Evolutionary conservation across 1,284 basidiomycete species (phyloP), one percentile per base, ranked within the genome.

Genomic region (Sporisorium reilianum): DNA sequence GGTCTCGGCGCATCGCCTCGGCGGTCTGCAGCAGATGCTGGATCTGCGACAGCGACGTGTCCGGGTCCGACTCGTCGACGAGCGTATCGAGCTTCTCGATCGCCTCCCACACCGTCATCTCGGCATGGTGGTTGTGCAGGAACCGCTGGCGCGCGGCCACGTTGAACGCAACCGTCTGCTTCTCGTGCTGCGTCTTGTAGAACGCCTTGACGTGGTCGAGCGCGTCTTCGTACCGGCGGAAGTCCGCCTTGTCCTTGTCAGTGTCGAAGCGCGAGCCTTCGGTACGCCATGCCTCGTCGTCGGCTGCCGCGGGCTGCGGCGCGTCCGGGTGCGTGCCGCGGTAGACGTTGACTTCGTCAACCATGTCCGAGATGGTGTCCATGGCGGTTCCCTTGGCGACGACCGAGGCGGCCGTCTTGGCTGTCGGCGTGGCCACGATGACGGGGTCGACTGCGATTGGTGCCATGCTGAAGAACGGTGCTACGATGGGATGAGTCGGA

Each of bases 1-100:
- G 93, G 80, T 95, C 94, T 23, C 90, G 87, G 48, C 94, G 89
- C 77, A 95, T 95, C 3, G 94, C 93, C 84, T 96, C 94, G 36
- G 94, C 94, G 0, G 94, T 95, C 85, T 95, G 94, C 2, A 95
- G 88, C 2, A 95, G 88, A 83, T 96, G 94, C 80, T 94, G 92
- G 55, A 95, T 95, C 86, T 96, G 94, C 10, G 62, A 66, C 1
- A 78, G 64, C n/a, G 61, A 65, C 1, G 77, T 78, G 61, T 78
- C 77, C 55, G 92, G 92, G 85, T 94, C 93, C 8, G 92, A 93
- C 77, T 94, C 92, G 84, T 95, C 93, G 59, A 95, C 89, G 46
- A 96, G 88, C 0, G 91, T 94, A 83, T 95, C 90, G 64, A 96
- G 90, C 87, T 91, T 90, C 82, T 95, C 93, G 85, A 95, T 94